Conservation (phyloP, 345 rosid genomes). For the Populus simonii region DNA sequence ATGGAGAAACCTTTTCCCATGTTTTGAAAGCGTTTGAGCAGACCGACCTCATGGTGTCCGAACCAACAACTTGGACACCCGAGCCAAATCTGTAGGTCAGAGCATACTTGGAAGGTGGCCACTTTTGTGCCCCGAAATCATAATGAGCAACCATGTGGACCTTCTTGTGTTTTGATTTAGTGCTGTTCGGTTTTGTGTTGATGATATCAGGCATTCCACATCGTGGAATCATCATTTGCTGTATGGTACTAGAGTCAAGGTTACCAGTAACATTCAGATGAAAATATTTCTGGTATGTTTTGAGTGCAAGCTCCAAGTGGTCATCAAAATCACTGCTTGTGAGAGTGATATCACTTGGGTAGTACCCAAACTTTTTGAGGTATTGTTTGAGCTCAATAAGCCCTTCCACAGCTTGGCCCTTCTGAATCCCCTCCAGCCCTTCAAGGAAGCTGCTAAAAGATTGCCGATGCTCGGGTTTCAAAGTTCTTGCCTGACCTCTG, state of each 20-base stretch:
- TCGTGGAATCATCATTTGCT: constrained; percentile 1
- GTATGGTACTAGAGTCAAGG: background rate
- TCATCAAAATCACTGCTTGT: background rate
- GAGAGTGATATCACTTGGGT: background rate
- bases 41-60: background rate
- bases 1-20: constrained; percentile 4
- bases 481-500: background rate
- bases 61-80: background rate
- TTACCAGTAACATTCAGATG: background rate
- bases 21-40: background rate
- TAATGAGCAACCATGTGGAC: constrained; percentile 1
- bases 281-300: background rate
- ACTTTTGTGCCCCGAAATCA: background rate
- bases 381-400: constrained; percentile 8
- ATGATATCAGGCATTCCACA: background rate
- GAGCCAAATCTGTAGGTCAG: constrained; percentile 16
- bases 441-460: background rate
- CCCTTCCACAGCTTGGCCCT: constrained; percentile 4
- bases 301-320: background rate
- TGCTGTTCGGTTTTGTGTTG: background rate
- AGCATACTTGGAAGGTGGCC: background rate
- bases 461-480: background rate
- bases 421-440: constrained; percentile 5
- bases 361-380: constrained; percentile 16
- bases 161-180: background rate